phyloP scores from a whole-genome alignment of 2,329 filamentous ascomycete species.

The Aspergillus sojae region DNA sequence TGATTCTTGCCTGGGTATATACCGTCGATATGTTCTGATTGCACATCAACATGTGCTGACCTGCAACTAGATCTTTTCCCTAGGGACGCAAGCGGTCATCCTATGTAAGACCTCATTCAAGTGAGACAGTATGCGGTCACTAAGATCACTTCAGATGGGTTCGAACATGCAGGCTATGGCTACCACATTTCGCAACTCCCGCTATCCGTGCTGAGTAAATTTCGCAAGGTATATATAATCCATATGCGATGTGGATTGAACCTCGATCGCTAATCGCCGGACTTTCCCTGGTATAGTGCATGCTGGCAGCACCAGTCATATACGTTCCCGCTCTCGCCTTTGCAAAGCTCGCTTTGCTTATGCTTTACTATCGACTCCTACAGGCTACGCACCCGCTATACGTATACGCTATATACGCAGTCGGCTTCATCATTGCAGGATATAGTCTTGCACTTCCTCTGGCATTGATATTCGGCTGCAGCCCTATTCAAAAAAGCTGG shows the following conservation, averaged over 20 bases:
- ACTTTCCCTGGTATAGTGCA: background rate
- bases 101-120: conserved; percentile 2
- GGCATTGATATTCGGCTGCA: conserved; percentile 25
- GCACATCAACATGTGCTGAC: background rate
- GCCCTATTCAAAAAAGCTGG: conserved; percentile 26
- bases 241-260: no score
- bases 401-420: conserved; percentile 10
- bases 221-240: background rate
- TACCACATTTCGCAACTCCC: background rate
- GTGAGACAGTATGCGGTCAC: background rate
- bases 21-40: background rate
- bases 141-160: conserved; percentile 5
- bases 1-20: conserved; percentile 9
- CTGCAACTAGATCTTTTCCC: background rate
- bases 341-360: conserved; percentile 23
- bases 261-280: background rate
- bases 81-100: conserved; percentile 1
- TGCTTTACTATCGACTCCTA: conserved; percentile 24
- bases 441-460: conserved; percentile 7
- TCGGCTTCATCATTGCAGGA: conserved; percentile 1
- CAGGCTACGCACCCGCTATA: conserved; percentile 2
- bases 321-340: conserved; percentile 24
- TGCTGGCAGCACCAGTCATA: conserved; percentile 19
- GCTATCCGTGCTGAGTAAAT: background rate
- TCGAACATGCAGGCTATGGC: conserved; percentile 1